A percentile compares a stretch with the other conserved stretches of the same genome.
These are phyloP conservation scores for Mycena venus DNA, from an alignment of 768 basidiomycete genomes.

Conservation along the genomic window DNA sequence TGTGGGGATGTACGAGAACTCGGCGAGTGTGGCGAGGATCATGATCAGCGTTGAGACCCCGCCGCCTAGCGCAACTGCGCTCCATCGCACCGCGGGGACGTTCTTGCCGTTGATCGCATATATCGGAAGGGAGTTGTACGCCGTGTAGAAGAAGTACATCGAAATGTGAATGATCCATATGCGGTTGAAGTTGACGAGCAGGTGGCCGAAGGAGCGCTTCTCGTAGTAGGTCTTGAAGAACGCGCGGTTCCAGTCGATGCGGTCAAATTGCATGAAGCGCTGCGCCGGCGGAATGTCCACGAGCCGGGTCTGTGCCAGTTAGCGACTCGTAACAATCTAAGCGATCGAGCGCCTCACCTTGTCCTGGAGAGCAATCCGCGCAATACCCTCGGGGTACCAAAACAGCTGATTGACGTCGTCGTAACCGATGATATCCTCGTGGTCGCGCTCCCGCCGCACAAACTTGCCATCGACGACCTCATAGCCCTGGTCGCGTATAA, in stretches of 20 bases:
- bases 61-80: conserved; percentile 93
- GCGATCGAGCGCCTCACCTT: conserved; percentile 68
- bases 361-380: conserved; percentile 89
- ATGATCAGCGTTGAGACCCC: conserved; percentile 95
- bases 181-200: conserved; percentile 99
- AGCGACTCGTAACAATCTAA: not conserved
- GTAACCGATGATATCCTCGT: conserved; percentile 95
- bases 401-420: conserved; percentile 99
- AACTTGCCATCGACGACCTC: conserved; percentile 98
- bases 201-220: conserved; percentile 95
- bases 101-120: conserved; percentile 71
- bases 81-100: conserved; percentile 89
- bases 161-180: conserved; percentile 99
- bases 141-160: conserved; percentile 95
- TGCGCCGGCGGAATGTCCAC: conserved; percentile 93
- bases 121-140: conserved; percentile 90
- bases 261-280: conserved; percentile 97
- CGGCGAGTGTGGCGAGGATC: conserved; percentile 93
- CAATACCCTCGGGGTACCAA: conserved; percentile 99
- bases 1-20: conserved; percentile 98
- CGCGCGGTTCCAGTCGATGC: conserved; percentile 95
- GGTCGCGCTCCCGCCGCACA: conserved; percentile 92
- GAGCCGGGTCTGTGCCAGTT: conserved; percentile 77
- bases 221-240: conserved; percentile 99
- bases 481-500: conserved; percentile 97